Base-by-base conservation (phyloP, 73 alveolate species). In the Breviolum minutum region DNA sequence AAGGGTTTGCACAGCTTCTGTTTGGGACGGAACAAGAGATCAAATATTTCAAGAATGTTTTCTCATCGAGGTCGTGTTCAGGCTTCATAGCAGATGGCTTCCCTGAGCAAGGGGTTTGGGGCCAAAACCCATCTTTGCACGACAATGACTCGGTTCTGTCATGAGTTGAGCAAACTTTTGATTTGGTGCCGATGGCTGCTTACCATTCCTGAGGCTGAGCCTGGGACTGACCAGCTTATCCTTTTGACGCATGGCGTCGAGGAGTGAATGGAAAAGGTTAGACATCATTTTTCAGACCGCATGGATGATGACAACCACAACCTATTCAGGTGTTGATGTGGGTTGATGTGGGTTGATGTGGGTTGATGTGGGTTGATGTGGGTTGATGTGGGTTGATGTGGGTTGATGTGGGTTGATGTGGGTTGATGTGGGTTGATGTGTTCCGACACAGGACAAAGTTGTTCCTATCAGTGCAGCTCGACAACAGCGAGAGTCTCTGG, bases 211-310 rank as follows among this genome's bases (percentile, higher is more conserved):
- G 22, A 92, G 98, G 98, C 30, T n/a, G 82, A 66, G 54, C 63
- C 98, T n/a, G 98, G 98, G 29, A 81, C 63, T 63, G 98, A 92
- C 90, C 79, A 60, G 66, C 98, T 92, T 60, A 92, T 92, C 81
- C 81, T 92, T n/a, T 40, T 92, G 66, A 61, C 87, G 66, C 98
- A 92, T 30, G 98, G 98, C 64, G 64, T 74, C 73, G 98, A 92
- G 98, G 98, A 76, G 27, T n/a, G 26, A 17, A 29, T 24, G 84
- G n/a, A 40, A 40, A 40, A 13, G 54, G 77, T 61, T 26, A 24
- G 63, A 13, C 74, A 66, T 66, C 11, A 66, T 66, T 11, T n/a
- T n/a, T n/a, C n/a, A n/a, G n/a, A n/a, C n/a, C n/a, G n/a, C n/a
- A n/a, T n/a, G n/a, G n/a, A n/a, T n/a, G n/a, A n/a, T n/a, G 54